phyloP scores from a whole-genome alignment of 495 filamentous ascomycete species.

The Tuber umbilicatum region DNA sequence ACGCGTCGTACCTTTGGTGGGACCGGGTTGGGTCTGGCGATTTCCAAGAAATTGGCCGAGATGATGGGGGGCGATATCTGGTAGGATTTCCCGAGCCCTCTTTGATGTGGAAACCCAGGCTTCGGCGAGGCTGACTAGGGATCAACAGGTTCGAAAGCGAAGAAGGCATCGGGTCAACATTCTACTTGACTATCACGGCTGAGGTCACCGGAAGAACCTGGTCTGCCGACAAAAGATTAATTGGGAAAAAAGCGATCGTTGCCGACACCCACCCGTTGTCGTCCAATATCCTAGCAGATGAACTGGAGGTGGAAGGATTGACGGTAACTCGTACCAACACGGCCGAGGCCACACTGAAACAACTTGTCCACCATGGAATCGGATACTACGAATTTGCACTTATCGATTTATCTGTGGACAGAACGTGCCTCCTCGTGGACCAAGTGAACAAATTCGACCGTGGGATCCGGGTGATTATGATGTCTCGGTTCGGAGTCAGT shows the following conservation, averaged over 20 bases:
- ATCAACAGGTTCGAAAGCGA: constrained; percentile 38
- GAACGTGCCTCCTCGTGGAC: constrained; percentile 33
- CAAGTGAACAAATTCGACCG: constrained; percentile 34
- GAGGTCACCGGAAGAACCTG: constrained; percentile 29
- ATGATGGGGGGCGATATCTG: constrained; percentile 43
- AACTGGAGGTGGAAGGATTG: constrained; percentile 40
- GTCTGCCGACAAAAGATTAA: constrained; percentile 33
- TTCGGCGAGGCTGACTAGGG: constrained; percentile 11
- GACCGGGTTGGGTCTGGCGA: constrained; percentile 39
- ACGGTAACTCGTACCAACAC: constrained; percentile 23
- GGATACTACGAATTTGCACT: constrained; percentile 37
- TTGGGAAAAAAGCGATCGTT: constrained; percentile 35
- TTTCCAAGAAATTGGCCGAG: constrained; percentile 41
- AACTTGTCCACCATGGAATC: constrained; percentile 20
- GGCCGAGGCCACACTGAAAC: constrained; percentile 23
- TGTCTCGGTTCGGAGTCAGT: constrained; percentile 39
- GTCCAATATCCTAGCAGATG: constrained; percentile 40
- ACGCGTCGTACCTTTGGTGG: constrained; percentile 41
- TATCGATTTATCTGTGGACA: constrained; percentile 39
- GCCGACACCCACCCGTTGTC: constrained; percentile 39
- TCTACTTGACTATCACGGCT: constrained; percentile 37
- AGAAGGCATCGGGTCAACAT: constrained; percentile 38
- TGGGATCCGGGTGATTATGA: constrained; percentile 36
- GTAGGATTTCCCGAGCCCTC: constrained; percentile 7
- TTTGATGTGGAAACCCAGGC: not conserved